phyloP scores from a whole-genome alignment of 495 filamentous ascomycete species.

The Elasticomyces elasticus region DNA sequence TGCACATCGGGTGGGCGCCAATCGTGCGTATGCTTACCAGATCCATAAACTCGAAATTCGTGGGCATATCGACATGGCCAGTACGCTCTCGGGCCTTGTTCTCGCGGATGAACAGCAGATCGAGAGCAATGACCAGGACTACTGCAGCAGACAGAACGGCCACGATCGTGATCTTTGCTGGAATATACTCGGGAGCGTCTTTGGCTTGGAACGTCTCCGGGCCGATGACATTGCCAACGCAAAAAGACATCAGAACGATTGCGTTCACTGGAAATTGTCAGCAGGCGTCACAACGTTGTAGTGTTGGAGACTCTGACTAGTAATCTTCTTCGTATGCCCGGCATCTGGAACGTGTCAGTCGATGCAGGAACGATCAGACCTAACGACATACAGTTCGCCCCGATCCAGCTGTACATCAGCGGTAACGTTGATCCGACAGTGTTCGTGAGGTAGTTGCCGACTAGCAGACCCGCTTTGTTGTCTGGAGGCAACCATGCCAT shows the following conservation, averaged over 20 bases:
- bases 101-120: not conserved
- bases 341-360: constrained; percentile 20
- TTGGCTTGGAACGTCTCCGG: constrained; percentile 11
- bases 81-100: constrained; percentile 10
- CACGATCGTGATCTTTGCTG: constrained; percentile 25
- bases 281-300: no score
- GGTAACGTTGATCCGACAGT: constrained; percentile 34
- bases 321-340: constrained; percentile 47
- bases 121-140: not conserved
- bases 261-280: no score
- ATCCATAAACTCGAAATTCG: constrained; percentile 12
- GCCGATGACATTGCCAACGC: constrained; percentile 20
- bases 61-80: not conserved
- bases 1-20: no score
- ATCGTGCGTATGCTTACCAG: no score
- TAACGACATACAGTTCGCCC: constrained; percentile 31
- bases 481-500: constrained; percentile 40
- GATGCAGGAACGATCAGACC: not conserved
- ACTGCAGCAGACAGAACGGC: constrained; percentile 1
- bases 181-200: constrained; percentile 15
- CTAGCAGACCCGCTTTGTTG: constrained; percentile 44
- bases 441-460: constrained; percentile 57
- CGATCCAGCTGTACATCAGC: constrained; percentile 35
- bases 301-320: no score
- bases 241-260: constrained; percentile 13